Evolutionary conservation across 1,284 basidiomycete genomes (phyloP).

Genomic region (Ustilago sp.): DNA sequence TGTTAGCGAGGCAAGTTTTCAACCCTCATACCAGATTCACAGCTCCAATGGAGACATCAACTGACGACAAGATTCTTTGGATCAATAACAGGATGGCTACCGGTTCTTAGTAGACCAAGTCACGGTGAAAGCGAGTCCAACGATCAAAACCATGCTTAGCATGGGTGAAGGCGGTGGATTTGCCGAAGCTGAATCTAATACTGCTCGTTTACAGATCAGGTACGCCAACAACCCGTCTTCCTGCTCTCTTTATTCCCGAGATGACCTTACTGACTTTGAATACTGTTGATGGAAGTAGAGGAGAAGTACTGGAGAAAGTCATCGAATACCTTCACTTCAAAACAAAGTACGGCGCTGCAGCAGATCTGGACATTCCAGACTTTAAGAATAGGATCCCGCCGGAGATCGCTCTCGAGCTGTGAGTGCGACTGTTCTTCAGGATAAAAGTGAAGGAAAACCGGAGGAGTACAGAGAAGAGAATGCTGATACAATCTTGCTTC

Average conservation of each 20-base stretch:
- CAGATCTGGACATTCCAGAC: conserved; percentile 81
- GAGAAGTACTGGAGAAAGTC: conserved; percentile 82
- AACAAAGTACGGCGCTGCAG: conserved; percentile 75
- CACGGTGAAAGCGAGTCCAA: conserved; percentile 48
- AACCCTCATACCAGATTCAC: not conserved
- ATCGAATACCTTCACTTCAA: conserved; percentile 85
- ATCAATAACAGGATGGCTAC: conserved; percentile 54
- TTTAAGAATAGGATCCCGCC: conserved; percentile 81
- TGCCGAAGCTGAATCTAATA: conserved; percentile 70
- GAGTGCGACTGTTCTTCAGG: conserved; percentile 61
- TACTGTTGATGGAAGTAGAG: conserved; percentile 71
- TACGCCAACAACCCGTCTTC: conserved; percentile 28
- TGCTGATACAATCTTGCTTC: not conserved
- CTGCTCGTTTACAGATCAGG: conserved; percentile 70
- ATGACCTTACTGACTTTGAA: conserved; percentile 3
- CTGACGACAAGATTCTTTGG: not conserved
- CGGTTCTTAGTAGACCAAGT: conserved; percentile 58
- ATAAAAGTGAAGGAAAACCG: not conserved
- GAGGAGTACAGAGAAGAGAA: not conserved
- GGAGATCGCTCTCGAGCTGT: conserved; percentile 86
- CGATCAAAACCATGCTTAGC: conserved; percentile 61
- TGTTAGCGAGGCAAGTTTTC: conserved; percentile 57
- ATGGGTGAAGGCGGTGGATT: conserved; percentile 68
- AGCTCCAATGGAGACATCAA: not conserved
- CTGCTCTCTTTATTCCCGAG: not conserved